phyloP scores from a whole-genome alignment of 805 yeast genomes.

The Maudiozyma bulderi region DNA sequence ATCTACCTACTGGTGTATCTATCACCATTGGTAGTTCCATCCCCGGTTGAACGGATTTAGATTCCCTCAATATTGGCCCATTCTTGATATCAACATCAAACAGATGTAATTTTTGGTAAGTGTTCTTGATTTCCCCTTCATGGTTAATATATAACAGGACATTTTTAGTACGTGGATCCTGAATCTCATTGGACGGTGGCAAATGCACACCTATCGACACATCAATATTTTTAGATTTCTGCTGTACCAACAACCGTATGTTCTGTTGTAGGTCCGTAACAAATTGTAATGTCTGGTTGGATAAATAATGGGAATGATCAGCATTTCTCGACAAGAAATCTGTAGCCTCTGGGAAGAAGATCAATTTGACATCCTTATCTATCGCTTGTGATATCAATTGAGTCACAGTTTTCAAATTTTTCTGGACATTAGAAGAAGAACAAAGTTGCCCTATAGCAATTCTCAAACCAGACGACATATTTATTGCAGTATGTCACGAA shows the following conservation, averaged over 20 bases:
- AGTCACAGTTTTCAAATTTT: slow-evolving; percentile 52
- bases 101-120: slow-evolving; percentile 79
- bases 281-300: slow-evolving; percentile 36
- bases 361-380: slow-evolving; percentile 46
- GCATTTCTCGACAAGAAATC: slow-evolving; percentile 76
- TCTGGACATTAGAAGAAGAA: slow-evolving; percentile 51
- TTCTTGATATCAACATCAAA: slow-evolving; percentile 76
- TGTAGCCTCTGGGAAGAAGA: slow-evolving; percentile 89
- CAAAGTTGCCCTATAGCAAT: slow-evolving; percentile 85
- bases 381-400: slow-evolving; percentile 58
- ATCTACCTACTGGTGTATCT: slow-evolving; percentile 46
- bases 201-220: slow-evolving; percentile 88
- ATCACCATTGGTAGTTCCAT: slow-evolving; percentile 42
- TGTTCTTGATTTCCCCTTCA: slow-evolving; percentile 52
- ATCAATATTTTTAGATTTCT: slow-evolving; percentile 36
- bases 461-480: slow-evolving; percentile 3
- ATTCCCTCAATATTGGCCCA: slow-evolving; percentile 75
- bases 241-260: slow-evolving; percentile 32
- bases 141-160: slow-evolving; percentile 61
- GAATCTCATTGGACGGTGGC: slow-evolving; percentile 37
- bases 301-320: slow-evolving; percentile 53
- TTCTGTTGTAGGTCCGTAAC: slow-evolving; percentile 38
- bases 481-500: neutral
- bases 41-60: slow-evolving; percentile 78
- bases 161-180: slow-evolving; percentile 49